A percentile compares a stretch with the other conserved stretches of the same genome.
These are phyloP conservation scores for Aspergillus ellipticus DNA, from an alignment of 495 filamentous ascomycete species.

Conservation along the genomic window DNA sequence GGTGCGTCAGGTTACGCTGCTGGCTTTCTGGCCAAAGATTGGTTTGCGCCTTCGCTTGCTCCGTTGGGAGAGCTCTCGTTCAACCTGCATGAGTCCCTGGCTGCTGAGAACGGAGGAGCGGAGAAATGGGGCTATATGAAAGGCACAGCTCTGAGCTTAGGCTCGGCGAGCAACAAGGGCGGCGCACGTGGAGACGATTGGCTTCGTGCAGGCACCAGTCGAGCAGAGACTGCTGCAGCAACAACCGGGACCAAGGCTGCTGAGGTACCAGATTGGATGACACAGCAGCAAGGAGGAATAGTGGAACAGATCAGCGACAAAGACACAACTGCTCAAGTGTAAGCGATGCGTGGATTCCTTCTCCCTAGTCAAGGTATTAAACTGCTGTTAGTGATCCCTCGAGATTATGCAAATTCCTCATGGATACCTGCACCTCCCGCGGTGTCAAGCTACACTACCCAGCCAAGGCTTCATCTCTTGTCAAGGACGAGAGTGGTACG, in stretches of 20 bases:
- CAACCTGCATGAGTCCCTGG: constrained; percentile 60
- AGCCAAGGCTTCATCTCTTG: constrained; percentile 49
- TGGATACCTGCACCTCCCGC: constrained; percentile 50
- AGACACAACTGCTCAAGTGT: constrained; percentile 64
- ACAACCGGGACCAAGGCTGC: constrained; percentile 4
- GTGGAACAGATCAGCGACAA: constrained; percentile 62
- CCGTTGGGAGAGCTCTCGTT: constrained; percentile 65
- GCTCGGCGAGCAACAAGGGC: constrained; percentile 21
- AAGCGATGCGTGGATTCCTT: constrained; percentile 15
- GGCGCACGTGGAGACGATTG: constrained; percentile 55
- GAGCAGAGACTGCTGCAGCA: constrained; percentile 52
- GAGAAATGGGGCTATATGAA: constrained; percentile 66
- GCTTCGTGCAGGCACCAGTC: constrained; percentile 58
- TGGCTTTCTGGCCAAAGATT: constrained; percentile 73
- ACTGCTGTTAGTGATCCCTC: constrained; percentile 51
- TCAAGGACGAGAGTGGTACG: constrained; percentile 43
- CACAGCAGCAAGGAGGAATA: constrained; percentile 41
- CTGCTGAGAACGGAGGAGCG: constrained; percentile 55
- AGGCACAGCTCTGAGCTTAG: constrained; percentile 57
- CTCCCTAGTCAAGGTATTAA: neutral
- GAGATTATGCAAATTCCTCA: constrained; percentile 59
- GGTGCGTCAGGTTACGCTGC: constrained; percentile 70
- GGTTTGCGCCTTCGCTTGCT: constrained; percentile 55
- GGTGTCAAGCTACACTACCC: constrained; percentile 69
- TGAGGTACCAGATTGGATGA: constrained; percentile 55